Evolutionary conservation across 768 basidiomycete species (phyloP).

Genomic region (Mycena leptocephala): DNA sequence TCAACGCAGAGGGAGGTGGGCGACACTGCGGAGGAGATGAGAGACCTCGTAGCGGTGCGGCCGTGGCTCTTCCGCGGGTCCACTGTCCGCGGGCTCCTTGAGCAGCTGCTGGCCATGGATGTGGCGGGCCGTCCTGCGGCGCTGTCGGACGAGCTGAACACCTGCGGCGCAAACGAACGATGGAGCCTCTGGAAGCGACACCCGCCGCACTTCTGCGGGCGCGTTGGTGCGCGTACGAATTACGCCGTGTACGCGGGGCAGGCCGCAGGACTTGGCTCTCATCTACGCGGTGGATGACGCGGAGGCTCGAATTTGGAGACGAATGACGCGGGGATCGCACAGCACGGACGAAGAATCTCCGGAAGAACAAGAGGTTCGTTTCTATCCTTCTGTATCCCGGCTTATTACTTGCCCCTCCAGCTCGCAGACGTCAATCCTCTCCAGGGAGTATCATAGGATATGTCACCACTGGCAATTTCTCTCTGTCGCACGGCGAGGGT

Average conservation of each 20-base stretch:
- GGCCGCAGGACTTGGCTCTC: conserved; percentile 81
- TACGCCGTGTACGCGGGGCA: conserved; percentile 76
- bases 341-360: conserved; percentile 27
- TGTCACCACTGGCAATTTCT: conserved; percentile 88
- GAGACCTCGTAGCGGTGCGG: conserved; percentile 41
- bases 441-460: conserved; percentile 78
- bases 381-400: background rate
- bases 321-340: conserved; percentile 41
- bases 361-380: conserved; percentile 48
- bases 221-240: conserved; percentile 82
- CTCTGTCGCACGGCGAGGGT: conserved; percentile 84
- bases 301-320: conserved; percentile 67
- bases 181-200: conserved; percentile 54
- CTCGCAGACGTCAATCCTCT: conserved; percentile 61
- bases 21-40: conserved; percentile 23
- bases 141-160: conserved; percentile 72
- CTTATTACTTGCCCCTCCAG: conserved; percentile 48
- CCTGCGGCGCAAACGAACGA: conserved; percentile 69
- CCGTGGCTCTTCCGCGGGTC: conserved; percentile 85
- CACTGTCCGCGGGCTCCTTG: conserved; percentile 63
- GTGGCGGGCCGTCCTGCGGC: conserved; percentile 53
- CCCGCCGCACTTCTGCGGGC: conserved; percentile 63
- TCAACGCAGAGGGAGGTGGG: conserved; percentile 72
- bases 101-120: conserved; percentile 51
- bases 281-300: conserved; percentile 77